Evolutionary conservation across 2,329 filamentous ascomycete genomes (phyloP).

Genomic region (Trematosphaeria pertusa): DNA sequence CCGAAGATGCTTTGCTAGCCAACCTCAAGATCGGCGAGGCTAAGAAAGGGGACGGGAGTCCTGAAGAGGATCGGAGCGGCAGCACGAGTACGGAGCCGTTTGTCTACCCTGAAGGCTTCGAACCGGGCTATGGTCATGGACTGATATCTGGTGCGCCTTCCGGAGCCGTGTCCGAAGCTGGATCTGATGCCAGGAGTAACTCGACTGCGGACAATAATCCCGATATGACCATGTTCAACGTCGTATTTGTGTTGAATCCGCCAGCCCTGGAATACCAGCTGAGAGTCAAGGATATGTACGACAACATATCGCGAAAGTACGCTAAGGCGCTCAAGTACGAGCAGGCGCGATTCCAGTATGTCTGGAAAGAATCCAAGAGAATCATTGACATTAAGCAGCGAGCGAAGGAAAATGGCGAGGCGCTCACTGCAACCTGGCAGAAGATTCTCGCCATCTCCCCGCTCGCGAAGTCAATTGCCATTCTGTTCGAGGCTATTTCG

Average conservation of each 20-base stretch:
- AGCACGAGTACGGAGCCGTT: conserved; percentile 32
- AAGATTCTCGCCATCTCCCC: conserved; percentile 76
- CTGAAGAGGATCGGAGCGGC: conserved; percentile 11
- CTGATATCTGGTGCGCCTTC: conserved; percentile 40
- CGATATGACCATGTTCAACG: conserved; percentile 96
- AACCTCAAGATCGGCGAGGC: conserved; percentile 21
- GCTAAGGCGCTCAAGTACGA: conserved; percentile 93
- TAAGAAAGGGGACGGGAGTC: no score
- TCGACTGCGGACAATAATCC: conserved; percentile 57
- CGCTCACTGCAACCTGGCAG: conserved; percentile 72
- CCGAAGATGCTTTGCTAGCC: conserved; percentile 21
- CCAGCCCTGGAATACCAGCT: conserved; percentile 77
- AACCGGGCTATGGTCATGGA: conserved; percentile 50
- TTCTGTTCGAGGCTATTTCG: conserved; percentile 81
- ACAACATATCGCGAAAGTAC: conserved; percentile 89
- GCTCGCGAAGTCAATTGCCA: conserved; percentile 81
- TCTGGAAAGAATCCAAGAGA: conserved; percentile 87
- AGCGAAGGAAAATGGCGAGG: conserved; percentile 71
- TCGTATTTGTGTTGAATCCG: conserved; percentile 89
- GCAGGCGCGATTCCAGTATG: conserved; percentile 87
- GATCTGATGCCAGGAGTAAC: conserved; percentile 50
- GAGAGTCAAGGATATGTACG: conserved; percentile 79
- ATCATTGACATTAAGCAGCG: conserved; percentile 84
- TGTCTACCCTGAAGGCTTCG: conserved; percentile 45
- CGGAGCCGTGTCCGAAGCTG: conserved; percentile 41